These are phyloP conservation scores for Cryptococcus depauperatus DNA, from an alignment of 1,284 basidiomycete species.

Conservation along the genomic window DNA sequence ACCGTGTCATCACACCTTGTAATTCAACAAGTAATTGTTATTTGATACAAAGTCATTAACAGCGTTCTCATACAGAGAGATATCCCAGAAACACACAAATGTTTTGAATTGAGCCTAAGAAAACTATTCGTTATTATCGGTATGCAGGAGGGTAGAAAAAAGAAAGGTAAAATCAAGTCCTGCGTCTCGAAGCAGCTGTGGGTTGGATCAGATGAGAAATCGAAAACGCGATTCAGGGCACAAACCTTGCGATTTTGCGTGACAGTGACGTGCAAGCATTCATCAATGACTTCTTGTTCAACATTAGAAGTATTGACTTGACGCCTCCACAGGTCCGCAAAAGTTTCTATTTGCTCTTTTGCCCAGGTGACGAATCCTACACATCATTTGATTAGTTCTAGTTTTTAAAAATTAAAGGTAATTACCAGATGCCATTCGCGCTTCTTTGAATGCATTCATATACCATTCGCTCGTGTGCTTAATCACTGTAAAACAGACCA, in stretches of 20 bases:
- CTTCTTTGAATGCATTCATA: conserved; percentile 88
- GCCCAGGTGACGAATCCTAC: conserved; percentile 92
- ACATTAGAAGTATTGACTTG: conserved; percentile 83
- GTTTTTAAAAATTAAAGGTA: background rate
- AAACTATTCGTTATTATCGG: too few relatives aligned
- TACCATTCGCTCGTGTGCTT: conserved; percentile 92
- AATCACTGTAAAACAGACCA: conserved; percentile 45
- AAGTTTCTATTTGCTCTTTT: conserved; percentile 72
- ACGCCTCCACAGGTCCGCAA: conserved; percentile 74
- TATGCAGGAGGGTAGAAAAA: conserved; percentile 62
- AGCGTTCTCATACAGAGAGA: too few relatives aligned
- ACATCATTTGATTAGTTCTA: background rate
- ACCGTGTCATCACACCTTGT: too few relatives aligned
- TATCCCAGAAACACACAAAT: too few relatives aligned
- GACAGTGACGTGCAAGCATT: conserved; percentile 66
- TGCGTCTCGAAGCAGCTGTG: conserved; percentile 77
- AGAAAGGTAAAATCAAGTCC: conserved; percentile 87
- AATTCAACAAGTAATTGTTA: too few relatives aligned
- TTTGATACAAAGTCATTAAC: too few relatives aligned
- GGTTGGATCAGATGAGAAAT: conserved; percentile 1
- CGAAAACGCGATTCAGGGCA: conserved; percentile 15
- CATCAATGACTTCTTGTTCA: conserved; percentile 59
- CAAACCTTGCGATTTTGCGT: conserved; percentile 73
- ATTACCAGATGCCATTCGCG: conserved; percentile 82
- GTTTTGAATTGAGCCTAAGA: too few relatives aligned